Evolutionary conservation across 2,329 filamentous ascomycete genomes (phyloP).

Genomic region (Hypoxylon sp.): DNA sequence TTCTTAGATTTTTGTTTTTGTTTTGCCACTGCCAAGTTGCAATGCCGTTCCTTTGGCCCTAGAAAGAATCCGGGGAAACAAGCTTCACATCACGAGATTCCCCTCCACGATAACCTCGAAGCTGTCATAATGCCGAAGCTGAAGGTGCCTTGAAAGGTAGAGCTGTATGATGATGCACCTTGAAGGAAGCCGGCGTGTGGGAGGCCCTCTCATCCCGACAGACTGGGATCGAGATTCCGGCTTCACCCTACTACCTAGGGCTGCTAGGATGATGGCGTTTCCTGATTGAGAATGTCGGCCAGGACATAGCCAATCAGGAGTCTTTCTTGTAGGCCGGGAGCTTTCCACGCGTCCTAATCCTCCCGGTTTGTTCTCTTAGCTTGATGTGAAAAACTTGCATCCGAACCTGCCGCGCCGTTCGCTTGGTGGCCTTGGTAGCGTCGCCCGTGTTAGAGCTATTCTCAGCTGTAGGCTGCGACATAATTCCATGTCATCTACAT

Average conservation of each 20-base stretch:
- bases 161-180: conserved; percentile 26
- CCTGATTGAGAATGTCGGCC: conserved; percentile 38
- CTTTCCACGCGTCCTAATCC: conserved; percentile 22
- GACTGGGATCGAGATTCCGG: conserved; percentile 45
- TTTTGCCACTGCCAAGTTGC: conserved; percentile 33
- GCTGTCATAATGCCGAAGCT: neutral
- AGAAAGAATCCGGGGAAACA: conserved; percentile 30
- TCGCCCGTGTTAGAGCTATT: conserved; percentile 11
- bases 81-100: conserved; percentile 23
- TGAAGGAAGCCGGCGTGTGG: conserved; percentile 1
- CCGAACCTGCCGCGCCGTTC: conserved; percentile 30
- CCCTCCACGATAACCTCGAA: conserved; percentile 24
- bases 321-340: conserved; percentile 18
- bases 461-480: conserved; percentile 23
- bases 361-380: conserved; percentile 32
- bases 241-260: conserved; percentile 40
- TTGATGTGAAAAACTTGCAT: conserved; percentile 21
- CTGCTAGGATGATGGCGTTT: conserved; percentile 9
- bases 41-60: conserved; percentile 23
- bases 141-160: too few species aligned
- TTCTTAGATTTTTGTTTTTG: too few species aligned
- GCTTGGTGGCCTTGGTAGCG: conserved; percentile 3
- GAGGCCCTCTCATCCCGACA: conserved; percentile 32
- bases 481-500: conserved; percentile 11
- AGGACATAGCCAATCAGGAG: conserved; percentile 23